Percentiles rank a stretch among this genome's conserved stretches.
Evolutionary conservation across 2,329 filamentous ascomycete species (phyloP).

Genomic region (Cryphonectria nitschkei): DNA sequence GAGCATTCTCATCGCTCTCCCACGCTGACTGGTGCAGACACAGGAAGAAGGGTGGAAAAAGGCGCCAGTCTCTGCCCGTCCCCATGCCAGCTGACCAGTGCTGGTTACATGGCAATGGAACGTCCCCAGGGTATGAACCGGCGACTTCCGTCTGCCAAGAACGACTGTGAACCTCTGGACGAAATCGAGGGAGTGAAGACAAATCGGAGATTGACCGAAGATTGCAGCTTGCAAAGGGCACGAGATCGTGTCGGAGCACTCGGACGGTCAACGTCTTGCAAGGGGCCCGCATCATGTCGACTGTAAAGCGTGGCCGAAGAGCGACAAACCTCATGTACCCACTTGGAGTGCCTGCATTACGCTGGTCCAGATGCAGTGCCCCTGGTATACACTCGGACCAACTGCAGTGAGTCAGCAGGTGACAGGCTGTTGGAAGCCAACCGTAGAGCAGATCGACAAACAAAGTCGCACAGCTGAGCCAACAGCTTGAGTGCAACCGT

Average conservation of each 20-base stretch:
- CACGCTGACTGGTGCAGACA: not conserved
- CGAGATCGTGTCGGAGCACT: not conserved
- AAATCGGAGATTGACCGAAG: not conserved
- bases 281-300: not conserved
- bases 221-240: not conserved
- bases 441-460: not conserved
- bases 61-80: not conserved
- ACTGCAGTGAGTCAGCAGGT: constrained; percentile 6
- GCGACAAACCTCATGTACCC: not conserved
- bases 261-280: not conserved
- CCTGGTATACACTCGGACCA: constrained; percentile 1
- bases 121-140: not conserved
- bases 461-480: not conserved
- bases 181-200: not conserved
- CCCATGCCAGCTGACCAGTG: not conserved
- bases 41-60: not conserved
- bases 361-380: not conserved
- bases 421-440: not conserved
- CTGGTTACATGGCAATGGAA: not conserved
- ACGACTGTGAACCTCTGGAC: not conserved
- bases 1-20: too few species aligned
- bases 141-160: not conserved
- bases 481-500: not conserved
- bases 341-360: not conserved
- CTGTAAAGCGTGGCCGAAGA: not conserved